Evolutionary conservation across 2,329 filamentous ascomycete species (phyloP).

Genomic region (Didymellaceae sp.): DNA sequence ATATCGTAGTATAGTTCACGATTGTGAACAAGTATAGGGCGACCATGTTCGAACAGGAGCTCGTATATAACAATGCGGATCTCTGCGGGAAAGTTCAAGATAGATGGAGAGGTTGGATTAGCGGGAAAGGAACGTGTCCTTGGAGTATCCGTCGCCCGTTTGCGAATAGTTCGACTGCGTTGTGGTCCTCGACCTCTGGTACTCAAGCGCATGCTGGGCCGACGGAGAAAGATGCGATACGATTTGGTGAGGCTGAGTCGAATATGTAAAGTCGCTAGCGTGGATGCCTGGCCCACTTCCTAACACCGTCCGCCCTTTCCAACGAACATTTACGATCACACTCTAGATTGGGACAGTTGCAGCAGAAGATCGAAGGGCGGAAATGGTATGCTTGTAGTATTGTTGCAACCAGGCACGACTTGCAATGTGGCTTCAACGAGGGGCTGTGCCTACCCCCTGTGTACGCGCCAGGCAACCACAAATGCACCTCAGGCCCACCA

Average conservation of each 20-base stretch:
- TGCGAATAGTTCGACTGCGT: no score
- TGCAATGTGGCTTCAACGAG: background rate
- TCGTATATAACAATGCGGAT: background rate
- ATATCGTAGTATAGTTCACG: background rate
- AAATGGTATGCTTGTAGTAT: no score
- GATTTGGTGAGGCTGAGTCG: no score
- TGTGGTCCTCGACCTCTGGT: no score
- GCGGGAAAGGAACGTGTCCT: background rate
- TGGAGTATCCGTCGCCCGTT: background rate
- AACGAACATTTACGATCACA: no score
- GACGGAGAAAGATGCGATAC: no score
- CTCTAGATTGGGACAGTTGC: no score
- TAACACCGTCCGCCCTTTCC: no score
- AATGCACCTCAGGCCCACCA: slow-evolving; percentile 6
- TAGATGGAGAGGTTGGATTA: background rate
- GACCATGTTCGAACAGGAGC: background rate
- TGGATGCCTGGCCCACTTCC: no score
- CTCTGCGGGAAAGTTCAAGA: background rate
- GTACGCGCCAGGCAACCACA: slow-evolving; percentile 10
- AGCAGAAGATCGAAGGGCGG: no score
- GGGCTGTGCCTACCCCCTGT: background rate
- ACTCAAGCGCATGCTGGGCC: no score
- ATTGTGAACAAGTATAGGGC: background rate
- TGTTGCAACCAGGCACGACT: background rate
- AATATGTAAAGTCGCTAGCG: no score